Percentiles rank a stretch among this genome's conserved stretches.
phyloP scores from a whole-genome alignment of 495 filamentous ascomycete species.

The Penicillium desertorum region DNA sequence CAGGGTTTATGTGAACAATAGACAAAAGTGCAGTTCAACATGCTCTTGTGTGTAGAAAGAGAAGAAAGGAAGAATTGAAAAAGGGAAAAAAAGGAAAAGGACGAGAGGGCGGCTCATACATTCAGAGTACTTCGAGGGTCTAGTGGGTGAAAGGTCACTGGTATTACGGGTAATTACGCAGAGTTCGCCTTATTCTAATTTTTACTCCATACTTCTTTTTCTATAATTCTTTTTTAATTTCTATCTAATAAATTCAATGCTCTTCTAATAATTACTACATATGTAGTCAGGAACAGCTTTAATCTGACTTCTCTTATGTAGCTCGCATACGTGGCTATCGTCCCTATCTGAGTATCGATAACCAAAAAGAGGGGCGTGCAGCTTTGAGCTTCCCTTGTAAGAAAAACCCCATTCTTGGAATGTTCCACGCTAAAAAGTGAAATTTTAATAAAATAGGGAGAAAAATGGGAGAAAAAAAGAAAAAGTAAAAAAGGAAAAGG shows the following conservation, averaged over 20 bases:
- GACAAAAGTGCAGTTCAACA: conserved; percentile 12
- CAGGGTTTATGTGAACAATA: conserved; percentile 15
- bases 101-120: conserved; percentile 21
- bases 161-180: conserved; percentile 24
- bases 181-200: conserved; percentile 3
- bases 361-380: conserved; percentile 13
- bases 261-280: neutral
- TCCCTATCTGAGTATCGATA: conserved; percentile 13
- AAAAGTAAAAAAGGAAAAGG: neutral
- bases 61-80: conserved; percentile 15
- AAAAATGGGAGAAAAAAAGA: neutral
- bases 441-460: neutral
- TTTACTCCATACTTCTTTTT: neutral
- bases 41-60: conserved; percentile 18
- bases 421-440: conserved; percentile 1
- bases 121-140: conserved; percentile 14
- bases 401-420: conserved; percentile 5
- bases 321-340: conserved; percentile 6
- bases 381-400: conserved; percentile 6
- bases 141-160: conserved; percentile 11
- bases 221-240: neutral
- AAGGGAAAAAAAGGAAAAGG: conserved; percentile 16
- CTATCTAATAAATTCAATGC: neutral
- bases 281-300: neutral
- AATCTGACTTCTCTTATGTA: neutral